A percentile compares a stretch with the other conserved stretches of the same genome.
Evolutionary conservation across 2,329 filamentous ascomycete genomes (phyloP).

Genomic region (Alternaria atra): DNA sequence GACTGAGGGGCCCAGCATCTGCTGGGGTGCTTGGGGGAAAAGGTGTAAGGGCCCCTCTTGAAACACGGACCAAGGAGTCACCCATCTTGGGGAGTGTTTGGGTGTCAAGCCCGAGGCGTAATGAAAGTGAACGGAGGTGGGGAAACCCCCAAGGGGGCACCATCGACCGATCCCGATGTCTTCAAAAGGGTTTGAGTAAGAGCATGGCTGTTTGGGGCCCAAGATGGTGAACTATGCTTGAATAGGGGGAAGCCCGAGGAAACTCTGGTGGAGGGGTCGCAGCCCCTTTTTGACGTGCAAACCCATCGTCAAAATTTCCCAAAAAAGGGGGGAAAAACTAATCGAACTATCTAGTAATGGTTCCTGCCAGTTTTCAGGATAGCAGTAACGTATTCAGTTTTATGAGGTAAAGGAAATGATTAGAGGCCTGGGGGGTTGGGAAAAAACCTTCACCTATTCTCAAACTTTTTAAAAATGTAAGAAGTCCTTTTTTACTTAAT

Average conservation of each 20-base stretch:
- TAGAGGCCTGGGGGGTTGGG: conserved; percentile 6
- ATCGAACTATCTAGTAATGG: conserved; percentile 52
- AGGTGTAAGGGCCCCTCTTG: conserved; percentile 53
- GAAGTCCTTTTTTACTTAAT: conserved; percentile 19
- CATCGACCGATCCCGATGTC: conserved; percentile 24
- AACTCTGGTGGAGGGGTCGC: conserved; percentile 57
- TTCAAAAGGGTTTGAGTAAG: conserved; percentile 25
- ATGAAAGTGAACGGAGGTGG: conserved; percentile 57
- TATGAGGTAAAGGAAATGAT: conserved; percentile 32
- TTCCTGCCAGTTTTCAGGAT: conserved; percentile 57
- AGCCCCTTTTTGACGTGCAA: conserved; percentile 43
- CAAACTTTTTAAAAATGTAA: conserved; percentile 24
- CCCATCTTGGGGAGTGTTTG: conserved; percentile 50
- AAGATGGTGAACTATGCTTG: conserved; percentile 48
- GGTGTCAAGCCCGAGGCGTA: conserved; percentile 51
- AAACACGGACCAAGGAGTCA: conserved; percentile 45
- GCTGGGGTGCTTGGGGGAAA: conserved; percentile 53
- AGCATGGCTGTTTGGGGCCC: conserved; percentile 22
- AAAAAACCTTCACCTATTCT: conserved; percentile 17
- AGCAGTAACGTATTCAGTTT: conserved; percentile 56
- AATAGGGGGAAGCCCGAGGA: conserved; percentile 57
- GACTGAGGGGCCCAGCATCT: conserved; percentile 43
- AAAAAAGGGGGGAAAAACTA: conserved; percentile 48
- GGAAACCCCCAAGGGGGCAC: conserved; percentile 40
- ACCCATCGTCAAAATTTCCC: conserved; percentile 53